These are phyloP conservation scores for Trichoderma hamatum DNA, from an alignment of 2,329 filamentous ascomycete genomes.

Conservation along the genomic window DNA sequence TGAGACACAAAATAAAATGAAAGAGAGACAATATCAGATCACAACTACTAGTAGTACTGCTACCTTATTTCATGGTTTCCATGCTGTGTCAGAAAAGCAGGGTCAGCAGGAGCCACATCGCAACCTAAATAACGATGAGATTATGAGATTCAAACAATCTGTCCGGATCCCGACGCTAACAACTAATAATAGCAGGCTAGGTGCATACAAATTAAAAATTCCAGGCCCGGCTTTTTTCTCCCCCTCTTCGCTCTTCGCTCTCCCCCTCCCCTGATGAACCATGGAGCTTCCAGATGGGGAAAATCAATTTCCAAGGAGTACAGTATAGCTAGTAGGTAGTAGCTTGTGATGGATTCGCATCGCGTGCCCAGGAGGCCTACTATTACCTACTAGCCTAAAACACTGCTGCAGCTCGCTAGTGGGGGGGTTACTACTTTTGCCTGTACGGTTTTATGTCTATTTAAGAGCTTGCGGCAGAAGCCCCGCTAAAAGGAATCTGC, in stretches of 20 bases:
- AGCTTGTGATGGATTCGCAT: neutral
- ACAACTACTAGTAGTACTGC: neutral
- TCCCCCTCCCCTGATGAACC: neutral
- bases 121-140: neutral
- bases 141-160: neutral
- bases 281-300: constrained; percentile 14
- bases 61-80: neutral
- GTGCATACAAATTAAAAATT: neutral
- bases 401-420: neutral
- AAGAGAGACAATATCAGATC: neutral
- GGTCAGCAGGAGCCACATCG: neutral
- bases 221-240: neutral
- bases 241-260: too few species aligned
- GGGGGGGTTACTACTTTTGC: neutral
- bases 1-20: neutral
- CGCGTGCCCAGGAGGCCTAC: too few species aligned
- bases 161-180: neutral
- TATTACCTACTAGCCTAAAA: constrained; percentile 12
- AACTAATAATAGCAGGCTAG: neutral
- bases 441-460: neutral
- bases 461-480: neutral
- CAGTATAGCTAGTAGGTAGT: too few species aligned
- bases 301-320: neutral
- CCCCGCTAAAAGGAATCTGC: neutral
- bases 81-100: neutral